These are phyloP conservation scores for Termitomyces sp. DNA, from an alignment of 768 basidiomycete genomes.

Conservation along the genomic window DNA sequence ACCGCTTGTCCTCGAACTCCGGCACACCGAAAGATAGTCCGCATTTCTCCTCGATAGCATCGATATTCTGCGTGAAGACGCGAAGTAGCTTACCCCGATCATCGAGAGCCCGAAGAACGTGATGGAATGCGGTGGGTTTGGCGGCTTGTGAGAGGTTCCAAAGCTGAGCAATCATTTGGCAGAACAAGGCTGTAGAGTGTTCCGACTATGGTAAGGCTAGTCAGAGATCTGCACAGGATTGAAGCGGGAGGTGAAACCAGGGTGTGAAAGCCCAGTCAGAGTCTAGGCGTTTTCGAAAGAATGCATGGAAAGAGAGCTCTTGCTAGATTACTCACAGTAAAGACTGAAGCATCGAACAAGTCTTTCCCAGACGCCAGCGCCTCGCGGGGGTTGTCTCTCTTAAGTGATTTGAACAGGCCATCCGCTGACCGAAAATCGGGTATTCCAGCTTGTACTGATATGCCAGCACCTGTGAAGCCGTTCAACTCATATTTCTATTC, in stretches of 20 bases:
- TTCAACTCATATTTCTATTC: background rate
- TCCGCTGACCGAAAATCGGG: slow-evolving; percentile 84
- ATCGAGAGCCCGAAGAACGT: slow-evolving; percentile 68
- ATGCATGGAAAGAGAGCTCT: background rate
- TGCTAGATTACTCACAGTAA: slow-evolving; percentile 52
- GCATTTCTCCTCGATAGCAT: slow-evolving; percentile 81
- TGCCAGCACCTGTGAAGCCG: slow-evolving; percentile 64
- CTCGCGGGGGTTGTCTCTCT: slow-evolving; percentile 72
- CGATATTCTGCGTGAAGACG: slow-evolving; percentile 94
- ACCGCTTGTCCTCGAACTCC: slow-evolving; percentile 52
- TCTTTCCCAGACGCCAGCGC: slow-evolving; percentile 74
- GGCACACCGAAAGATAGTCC: slow-evolving; percentile 87
- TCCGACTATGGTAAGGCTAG: slow-evolving; percentile 47
- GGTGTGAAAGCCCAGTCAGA: slow-evolving; percentile 3
- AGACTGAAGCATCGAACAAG: slow-evolving; percentile 86
- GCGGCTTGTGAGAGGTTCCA: slow-evolving; percentile 69
- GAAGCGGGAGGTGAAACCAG: too few species aligned
- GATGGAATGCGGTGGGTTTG: slow-evolving; percentile 77
- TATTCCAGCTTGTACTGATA: slow-evolving; percentile 83
- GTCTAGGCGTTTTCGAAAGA: background rate
- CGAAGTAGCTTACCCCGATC: slow-evolving; percentile 71
- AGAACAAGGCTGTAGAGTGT: slow-evolving; percentile 70
- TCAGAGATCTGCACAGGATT: slow-evolving; percentile 1
- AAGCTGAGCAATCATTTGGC: slow-evolving; percentile 85
- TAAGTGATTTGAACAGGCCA: slow-evolving; percentile 74